Base-by-base conservation (phyloP, 208 protist genomes). In the Trypanosoma platydactyli region DNA sequence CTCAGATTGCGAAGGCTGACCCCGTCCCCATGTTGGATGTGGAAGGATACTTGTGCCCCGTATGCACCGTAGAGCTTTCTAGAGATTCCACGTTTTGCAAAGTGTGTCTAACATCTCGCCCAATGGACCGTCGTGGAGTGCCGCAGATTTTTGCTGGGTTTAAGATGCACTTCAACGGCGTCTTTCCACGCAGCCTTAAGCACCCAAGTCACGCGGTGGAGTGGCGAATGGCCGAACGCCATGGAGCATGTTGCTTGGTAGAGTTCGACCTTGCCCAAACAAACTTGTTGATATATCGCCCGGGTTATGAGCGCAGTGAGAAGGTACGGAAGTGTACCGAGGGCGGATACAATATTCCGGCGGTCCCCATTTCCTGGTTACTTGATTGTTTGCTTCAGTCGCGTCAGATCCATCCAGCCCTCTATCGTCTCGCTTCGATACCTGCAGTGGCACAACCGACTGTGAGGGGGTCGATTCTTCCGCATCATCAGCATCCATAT, bases 201-300 rank as follows among this genome's bases (percentile, higher is more conserved):
- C 90, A 96, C 72, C 87, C 85, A 41, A 94, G 87, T 66, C 90
- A 96, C 64, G 76, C 86, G 15, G 80, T 94, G 18, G 90, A 96
- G 78, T 96, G 90, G 88, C 87, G 90, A 51, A 94, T 96, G 90
- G 87, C 87, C 27, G 87, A 96, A 76, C 79, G 87, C 5, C 90
- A 96, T 64, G 90, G 90, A 24, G 90, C 90, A 3, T 76, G 73
- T 44, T 92, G 87, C 77, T 66, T 80, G 46, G 58, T 50, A 30
- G 52, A 72, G 22, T 93, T 94, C 64, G 84, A 94, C 64, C 64
- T 77, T n/a, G 50, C 41, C 6, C 29, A 76, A 0, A 75, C 91
- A 15, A 96, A 84, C 64, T 20, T 91, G 27, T 75, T 96, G 45
- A 27, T 96, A 25, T 96, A 94, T 75, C 83, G 90, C 29, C 76